These are phyloP conservation scores for Rhododendron griersonianum DNA, from an alignment of 148 eudicot genomes.

Conservation along the genomic window DNA sequence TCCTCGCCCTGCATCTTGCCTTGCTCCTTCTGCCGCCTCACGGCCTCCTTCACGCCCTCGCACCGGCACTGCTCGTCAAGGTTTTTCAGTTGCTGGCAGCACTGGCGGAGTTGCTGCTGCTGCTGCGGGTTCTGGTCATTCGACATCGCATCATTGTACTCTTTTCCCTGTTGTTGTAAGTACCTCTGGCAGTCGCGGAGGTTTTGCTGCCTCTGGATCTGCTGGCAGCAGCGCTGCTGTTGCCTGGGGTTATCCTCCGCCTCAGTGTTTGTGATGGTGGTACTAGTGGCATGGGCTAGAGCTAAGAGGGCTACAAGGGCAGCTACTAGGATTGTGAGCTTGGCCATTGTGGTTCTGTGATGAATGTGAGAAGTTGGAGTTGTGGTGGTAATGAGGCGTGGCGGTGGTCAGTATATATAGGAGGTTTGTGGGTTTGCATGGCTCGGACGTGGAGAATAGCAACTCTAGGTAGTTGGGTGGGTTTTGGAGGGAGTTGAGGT, in stretches of 20 bases:
- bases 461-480: slow-evolving; percentile 1
- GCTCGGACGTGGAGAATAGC: slow-evolving; percentile 11
- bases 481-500: neutral
- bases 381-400: neutral
- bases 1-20: slow-evolving; percentile 18
- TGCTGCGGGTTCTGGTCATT: slow-evolving; percentile 12
- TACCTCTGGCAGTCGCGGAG: slow-evolving; percentile 29
- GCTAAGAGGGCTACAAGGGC: slow-evolving; percentile 6
- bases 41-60: slow-evolving; percentile 15
- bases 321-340: slow-evolving; percentile 1
- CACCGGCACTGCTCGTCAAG: slow-evolving; percentile 31
- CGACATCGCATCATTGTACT: neutral
- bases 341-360: slow-evolving; percentile 4
- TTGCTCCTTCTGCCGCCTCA: slow-evolving; percentile 14
- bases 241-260: neutral
- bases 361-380: neutral
- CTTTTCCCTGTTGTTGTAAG: slow-evolving; percentile 1
- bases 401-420: slow-evolving; percentile 16
- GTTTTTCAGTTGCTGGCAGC: slow-evolving; percentile 29
- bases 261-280: slow-evolving; percentile 12
- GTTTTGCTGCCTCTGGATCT: slow-evolving; percentile 19
- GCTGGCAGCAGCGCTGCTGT: slow-evolving; percentile 22
- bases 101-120: slow-evolving; percentile 22
- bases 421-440: slow-evolving; percentile 12
- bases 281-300: slow-evolving; percentile 3